A percentile compares a stretch with the other conserved stretches of the same genome.
Evolutionary conservation across 306 rosid species (phyloP).

Genomic region (Erythrophleum fordii): DNA sequence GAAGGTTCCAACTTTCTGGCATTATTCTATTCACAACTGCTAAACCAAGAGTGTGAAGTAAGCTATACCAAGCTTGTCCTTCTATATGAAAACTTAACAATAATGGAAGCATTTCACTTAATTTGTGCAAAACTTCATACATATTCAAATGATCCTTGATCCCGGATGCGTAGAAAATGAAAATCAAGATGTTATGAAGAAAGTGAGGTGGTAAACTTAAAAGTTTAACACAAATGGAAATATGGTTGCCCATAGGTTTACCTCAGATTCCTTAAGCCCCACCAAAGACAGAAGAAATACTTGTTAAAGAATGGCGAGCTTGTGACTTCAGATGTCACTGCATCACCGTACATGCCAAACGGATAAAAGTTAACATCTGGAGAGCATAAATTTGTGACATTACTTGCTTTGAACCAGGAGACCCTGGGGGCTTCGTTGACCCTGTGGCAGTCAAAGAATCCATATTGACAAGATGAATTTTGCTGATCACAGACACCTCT

Average conservation of each 20-base stretch:
- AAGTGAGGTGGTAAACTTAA: no score
- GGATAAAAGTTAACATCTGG: conserved; percentile 53
- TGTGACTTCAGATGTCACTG: conserved; percentile 65
- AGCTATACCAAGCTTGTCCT: background rate
- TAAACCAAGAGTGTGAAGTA: background rate
- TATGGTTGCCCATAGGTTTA: conserved; percentile 13
- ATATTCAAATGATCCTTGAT: background rate
- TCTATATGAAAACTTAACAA: background rate
- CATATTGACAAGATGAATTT: conserved; percentile 49
- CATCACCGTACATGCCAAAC: conserved; percentile 87
- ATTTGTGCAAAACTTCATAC: background rate
- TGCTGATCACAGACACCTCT: conserved; percentile 63
- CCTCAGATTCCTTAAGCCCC: conserved; percentile 82
- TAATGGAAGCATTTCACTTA: background rate
- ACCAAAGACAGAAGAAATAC: conserved; percentile 71
- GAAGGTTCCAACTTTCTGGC: conserved; percentile 10
- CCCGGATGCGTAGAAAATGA: background rate
- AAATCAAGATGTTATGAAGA: background rate
- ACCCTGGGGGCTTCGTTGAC: conserved; percentile 47
- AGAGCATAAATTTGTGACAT: conserved; percentile 63
- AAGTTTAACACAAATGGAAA: background rate
- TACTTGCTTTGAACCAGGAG: conserved; percentile 69
- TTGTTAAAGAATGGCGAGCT: conserved; percentile 75
- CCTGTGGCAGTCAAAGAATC: conserved; percentile 67
- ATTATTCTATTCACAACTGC: background rate